Evolutionary conservation across 495 filamentous ascomycete species (phyloP).

Genomic region (Xylaria palmicola): DNA sequence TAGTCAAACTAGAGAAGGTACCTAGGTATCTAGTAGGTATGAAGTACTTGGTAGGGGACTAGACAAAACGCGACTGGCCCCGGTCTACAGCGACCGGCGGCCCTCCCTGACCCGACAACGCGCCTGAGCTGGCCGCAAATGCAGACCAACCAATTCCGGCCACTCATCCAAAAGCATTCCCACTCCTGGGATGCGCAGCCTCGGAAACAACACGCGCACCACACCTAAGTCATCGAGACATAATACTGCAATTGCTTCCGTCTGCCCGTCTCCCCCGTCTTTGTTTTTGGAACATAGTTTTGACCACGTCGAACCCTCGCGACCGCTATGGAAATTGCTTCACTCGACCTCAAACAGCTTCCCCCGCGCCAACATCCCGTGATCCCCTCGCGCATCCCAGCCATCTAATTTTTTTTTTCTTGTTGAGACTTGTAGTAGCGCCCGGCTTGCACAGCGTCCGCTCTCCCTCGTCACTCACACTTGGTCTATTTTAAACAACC

Average conservation of each 20-base stretch:
- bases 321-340: slow-evolving; percentile 12
- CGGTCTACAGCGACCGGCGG: neutral
- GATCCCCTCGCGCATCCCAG: slow-evolving; percentile 10
- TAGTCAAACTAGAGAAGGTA: too few relatives aligned
- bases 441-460: neutral
- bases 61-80: neutral
- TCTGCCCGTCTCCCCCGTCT: neutral
- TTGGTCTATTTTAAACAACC: too few relatives aligned
- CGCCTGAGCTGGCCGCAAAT: neutral
- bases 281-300: neutral
- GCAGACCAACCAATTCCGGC: neutral
- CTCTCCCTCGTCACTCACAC: neutral
- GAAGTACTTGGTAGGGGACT: too few relatives aligned
- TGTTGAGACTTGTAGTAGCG: neutral
- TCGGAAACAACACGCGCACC: slow-evolving; percentile 5
- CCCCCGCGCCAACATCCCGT: neutral
- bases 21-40: too few relatives aligned
- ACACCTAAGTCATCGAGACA: too few relatives aligned
- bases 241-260: neutral
- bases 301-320: slow-evolving; percentile 1
- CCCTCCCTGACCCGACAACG: neutral
- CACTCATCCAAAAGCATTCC: neutral
- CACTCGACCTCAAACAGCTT: neutral
- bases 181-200: neutral
- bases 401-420: slow-evolving; percentile 8